A percentile compares a stretch with the other conserved stretches of the same genome.
Conservation (phyloP, 2,329 filamentous ascomycete genomes). For the Epicoccum sorghinum region DNA sequence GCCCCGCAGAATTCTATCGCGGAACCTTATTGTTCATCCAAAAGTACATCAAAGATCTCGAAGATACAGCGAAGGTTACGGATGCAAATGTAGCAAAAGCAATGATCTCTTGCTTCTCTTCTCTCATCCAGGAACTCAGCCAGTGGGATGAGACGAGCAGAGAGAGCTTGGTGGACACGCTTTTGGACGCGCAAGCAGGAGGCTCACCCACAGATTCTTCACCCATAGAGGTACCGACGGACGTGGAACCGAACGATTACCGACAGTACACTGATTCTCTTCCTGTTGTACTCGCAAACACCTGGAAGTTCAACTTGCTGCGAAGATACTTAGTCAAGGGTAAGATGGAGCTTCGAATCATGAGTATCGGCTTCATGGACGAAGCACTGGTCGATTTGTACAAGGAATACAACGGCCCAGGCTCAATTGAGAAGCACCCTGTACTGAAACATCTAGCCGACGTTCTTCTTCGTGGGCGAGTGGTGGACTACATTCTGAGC, state of each 20-base stretch:
- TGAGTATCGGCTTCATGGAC: slow-evolving; percentile 77
- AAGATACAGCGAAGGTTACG: slow-evolving; percentile 33
- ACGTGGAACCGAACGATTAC: slow-evolving; percentile 20
- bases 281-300: slow-evolving; percentile 60
- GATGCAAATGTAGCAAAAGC: slow-evolving; percentile 37
- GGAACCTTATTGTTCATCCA: slow-evolving; percentile 34
- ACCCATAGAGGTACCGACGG: slow-evolving; percentile 8
- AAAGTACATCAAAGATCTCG: slow-evolving; percentile 36
- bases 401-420: slow-evolving; percentile 55
- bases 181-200: slow-evolving; percentile 31
- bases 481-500: slow-evolving; percentile 87
- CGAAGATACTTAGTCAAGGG: slow-evolving; percentile 78
- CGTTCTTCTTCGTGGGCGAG: slow-evolving; percentile 70
- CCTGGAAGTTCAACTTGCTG: slow-evolving; percentile 74
- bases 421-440: slow-evolving; percentile 49
- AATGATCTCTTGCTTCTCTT: slow-evolving; percentile 28
- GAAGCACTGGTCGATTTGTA: slow-evolving; percentile 70
- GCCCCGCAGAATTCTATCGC: slow-evolving; percentile 28
- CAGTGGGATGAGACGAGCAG: slow-evolving; percentile 35
- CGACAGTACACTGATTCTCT: slow-evolving; percentile 43
- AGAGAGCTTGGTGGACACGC: slow-evolving; percentile 29
- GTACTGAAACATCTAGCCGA: slow-evolving; percentile 71
- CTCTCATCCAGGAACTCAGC: slow-evolving; percentile 33
- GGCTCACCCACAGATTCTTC: slow-evolving; percentile 30
- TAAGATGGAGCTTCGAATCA: slow-evolving; percentile 88